Conservation (phyloP, 2,329 filamentous ascomycete species). For the Dactylellina cionopaga region DNA sequence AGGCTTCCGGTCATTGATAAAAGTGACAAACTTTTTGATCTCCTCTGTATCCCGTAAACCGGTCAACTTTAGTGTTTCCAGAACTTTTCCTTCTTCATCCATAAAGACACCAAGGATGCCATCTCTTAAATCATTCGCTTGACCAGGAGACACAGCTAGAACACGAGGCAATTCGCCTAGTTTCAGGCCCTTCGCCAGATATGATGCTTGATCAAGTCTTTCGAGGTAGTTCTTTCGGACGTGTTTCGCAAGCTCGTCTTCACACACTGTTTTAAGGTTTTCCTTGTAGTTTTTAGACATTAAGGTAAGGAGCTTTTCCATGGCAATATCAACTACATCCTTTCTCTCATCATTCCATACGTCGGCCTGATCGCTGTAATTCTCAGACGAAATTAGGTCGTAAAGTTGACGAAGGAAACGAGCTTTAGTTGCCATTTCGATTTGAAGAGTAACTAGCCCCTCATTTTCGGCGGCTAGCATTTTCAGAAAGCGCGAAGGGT, state of each 20-base stretch:
- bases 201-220: slow-evolving; percentile 93
- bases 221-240: slow-evolving; percentile 73
- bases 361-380: slow-evolving; percentile 92
- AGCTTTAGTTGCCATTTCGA: slow-evolving; percentile 78
- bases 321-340: slow-evolving; percentile 82
- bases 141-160: slow-evolving; percentile 85
- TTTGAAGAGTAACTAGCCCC: slow-evolving; percentile 84
- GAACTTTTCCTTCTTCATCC: slow-evolving; percentile 87
- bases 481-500: slow-evolving; percentile 89
- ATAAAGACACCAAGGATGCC: slow-evolving; percentile 91
- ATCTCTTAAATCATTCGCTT: slow-evolving; percentile 77
- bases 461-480: slow-evolving; percentile 98
- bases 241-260: slow-evolving; percentile 86
- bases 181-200: slow-evolving; percentile 92
- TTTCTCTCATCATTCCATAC: slow-evolving; percentile 91
- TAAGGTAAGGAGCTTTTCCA: slow-evolving; percentile 81
- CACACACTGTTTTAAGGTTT: slow-evolving; percentile 89
- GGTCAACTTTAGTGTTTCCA: slow-evolving; percentile 86
- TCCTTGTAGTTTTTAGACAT: slow-evolving; percentile 95
- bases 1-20: slow-evolving; percentile 81
- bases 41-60: slow-evolving; percentile 78
- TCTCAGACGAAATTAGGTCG: slow-evolving; percentile 89
- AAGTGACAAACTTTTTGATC: slow-evolving; percentile 76
- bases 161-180: slow-evolving; percentile 88
- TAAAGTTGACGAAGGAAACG: slow-evolving; percentile 81